Conservation (phyloP, 164 flowering plant genomes). For the Aristolochia contorta region DNA sequence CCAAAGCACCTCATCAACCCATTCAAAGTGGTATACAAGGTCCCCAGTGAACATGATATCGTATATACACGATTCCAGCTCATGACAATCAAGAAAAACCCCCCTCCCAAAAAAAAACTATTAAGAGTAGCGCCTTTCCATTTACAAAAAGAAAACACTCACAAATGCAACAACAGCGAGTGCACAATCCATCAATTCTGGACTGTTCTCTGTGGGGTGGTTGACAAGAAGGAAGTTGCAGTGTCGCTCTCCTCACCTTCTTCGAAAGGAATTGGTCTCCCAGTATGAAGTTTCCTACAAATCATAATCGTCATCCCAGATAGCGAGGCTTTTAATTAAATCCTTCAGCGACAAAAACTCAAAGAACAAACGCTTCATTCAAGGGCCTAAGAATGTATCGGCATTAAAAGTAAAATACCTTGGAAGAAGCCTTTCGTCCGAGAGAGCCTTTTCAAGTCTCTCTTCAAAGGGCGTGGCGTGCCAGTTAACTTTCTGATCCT, state of each 20-base stretch:
- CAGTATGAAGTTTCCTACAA: constrained; percentile 29
- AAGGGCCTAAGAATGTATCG: background rate
- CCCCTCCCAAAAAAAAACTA: too few species aligned
- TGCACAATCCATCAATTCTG: background rate
- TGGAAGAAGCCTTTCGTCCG: constrained; percentile 56
- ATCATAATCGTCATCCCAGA: background rate
- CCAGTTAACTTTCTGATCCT: constrained; percentile 97
- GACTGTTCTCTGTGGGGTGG: constrained; percentile 37
- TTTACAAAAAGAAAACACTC: too few species aligned
- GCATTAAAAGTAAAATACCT: constrained; percentile 26
- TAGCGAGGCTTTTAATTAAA: background rate
- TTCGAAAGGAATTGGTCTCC: constrained; percentile 28
- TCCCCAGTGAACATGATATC: too few species aligned
- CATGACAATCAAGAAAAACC: too few species aligned
- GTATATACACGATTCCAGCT: too few species aligned
- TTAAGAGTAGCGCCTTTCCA: too few species aligned
- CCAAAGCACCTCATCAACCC: too few species aligned
- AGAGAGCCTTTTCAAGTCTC: constrained; percentile 86
- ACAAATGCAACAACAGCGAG: too few species aligned
- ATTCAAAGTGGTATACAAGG: too few species aligned
- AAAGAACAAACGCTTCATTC: background rate
- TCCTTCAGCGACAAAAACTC: background rate
- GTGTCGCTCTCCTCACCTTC: constrained; percentile 58
- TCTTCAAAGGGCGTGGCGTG: constrained; percentile 98
- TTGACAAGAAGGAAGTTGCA: constrained; percentile 38